phyloP scores from a whole-genome alignment of 2,329 filamentous ascomycete genomes.

The Dichotomopilus funicola region DNA sequence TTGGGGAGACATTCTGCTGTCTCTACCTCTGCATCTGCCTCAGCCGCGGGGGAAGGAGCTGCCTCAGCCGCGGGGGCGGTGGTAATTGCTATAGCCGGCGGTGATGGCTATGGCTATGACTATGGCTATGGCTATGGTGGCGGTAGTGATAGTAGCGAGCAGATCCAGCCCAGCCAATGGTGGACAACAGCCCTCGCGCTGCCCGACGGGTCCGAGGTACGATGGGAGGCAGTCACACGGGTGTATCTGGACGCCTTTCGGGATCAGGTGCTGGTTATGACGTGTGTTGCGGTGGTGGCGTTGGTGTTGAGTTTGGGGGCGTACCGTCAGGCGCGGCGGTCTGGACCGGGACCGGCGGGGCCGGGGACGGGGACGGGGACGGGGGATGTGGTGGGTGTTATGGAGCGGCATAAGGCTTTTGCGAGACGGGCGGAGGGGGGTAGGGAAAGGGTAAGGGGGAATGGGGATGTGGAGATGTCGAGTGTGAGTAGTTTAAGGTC shows the following conservation, averaged over 20 bases:
- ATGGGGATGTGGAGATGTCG: constrained; percentile 18
- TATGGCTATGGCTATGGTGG: too few relatives aligned
- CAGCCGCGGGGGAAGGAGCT: too few relatives aligned
- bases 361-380: constrained; percentile 9
- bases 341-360: neutral
- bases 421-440: neutral
- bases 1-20: constrained; percentile 24
- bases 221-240: constrained; percentile 9
- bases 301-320: constrained; percentile 17
- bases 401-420: constrained; percentile 19
- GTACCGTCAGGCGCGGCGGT: neutral
- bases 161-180: constrained; percentile 17
- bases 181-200: constrained; percentile 13
- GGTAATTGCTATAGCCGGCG: too few relatives aligned
- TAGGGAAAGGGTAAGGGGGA: neutral
- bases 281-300: constrained; percentile 11
- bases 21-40: too few relatives aligned
- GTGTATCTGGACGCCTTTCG: constrained; percentile 21
- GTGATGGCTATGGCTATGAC: too few relatives aligned
- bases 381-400: constrained; percentile 14
- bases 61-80: too few relatives aligned
- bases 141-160: neutral
- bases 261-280: constrained; percentile 19
- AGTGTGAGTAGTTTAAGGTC: constrained; percentile 21
- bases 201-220: neutral